Percentiles rank a stretch among this genome's conserved stretches.
Conservation (phyloP, 176 grass and related monocot genomes). For the Cenchrus fungigraminus region DNA sequence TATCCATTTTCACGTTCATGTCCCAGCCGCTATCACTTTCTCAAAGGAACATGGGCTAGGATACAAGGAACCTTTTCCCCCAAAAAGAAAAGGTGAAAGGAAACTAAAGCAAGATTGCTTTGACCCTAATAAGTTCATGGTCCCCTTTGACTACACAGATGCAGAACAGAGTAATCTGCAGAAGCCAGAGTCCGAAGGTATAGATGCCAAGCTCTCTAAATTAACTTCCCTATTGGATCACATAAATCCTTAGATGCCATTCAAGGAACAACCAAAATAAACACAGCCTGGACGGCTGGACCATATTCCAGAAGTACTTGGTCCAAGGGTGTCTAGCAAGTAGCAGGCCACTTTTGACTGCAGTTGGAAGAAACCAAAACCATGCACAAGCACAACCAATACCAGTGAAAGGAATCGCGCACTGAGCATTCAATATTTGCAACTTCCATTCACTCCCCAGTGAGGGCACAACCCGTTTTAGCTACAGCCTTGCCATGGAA, state of each 20-base stretch:
- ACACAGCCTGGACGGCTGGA: conserved; percentile 35
- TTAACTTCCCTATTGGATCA: neutral
- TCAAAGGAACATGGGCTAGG: conserved; percentile 42
- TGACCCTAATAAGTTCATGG: conserved; percentile 46
- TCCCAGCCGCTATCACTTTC: conserved; percentile 37
- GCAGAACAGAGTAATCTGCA: conserved; percentile 26
- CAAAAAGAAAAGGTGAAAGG: conserved; percentile 36
- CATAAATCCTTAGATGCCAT: conserved; percentile 36
- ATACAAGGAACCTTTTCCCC: conserved; percentile 37
- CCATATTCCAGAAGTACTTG: conserved; percentile 2
- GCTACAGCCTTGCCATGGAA: conserved; percentile 12
- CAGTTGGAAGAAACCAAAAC: conserved; percentile 31
- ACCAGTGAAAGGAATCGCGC: neutral
- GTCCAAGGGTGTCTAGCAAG: conserved; percentile 19
- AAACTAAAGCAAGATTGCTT: conserved; percentile 40
- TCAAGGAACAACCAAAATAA: conserved; percentile 32
- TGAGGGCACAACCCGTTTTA: neutral
- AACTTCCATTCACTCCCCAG: neutral
- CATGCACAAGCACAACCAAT: neutral
- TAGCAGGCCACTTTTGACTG: conserved; percentile 27
- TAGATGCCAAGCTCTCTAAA: conserved; percentile 18
- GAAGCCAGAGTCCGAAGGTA: conserved; percentile 29
- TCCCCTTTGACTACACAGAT: conserved; percentile 45
- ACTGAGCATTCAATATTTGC: neutral
- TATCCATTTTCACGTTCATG: conserved; percentile 42